These are phyloP conservation scores for Fusarium sp. DNA, from an alignment of 2,329 filamentous ascomycete genomes.

Conservation along the genomic window DNA sequence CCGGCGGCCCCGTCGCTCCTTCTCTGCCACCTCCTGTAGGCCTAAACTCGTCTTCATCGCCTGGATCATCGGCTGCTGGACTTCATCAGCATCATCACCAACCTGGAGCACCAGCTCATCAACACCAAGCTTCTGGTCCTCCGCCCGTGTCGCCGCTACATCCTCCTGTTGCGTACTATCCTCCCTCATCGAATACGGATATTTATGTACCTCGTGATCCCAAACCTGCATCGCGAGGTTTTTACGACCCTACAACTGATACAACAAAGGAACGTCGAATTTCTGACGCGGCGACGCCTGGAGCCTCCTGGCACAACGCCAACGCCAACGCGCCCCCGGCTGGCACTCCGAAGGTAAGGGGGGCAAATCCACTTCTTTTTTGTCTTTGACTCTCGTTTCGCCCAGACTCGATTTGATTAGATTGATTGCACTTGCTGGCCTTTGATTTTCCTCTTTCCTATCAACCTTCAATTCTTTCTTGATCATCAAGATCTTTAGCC, in stretches of 20 bases:
- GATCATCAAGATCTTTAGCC: conserved; percentile 19
- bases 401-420: conserved; percentile 35
- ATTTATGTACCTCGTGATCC: conserved; percentile 52
- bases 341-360: conserved; percentile 62
- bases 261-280: conserved; percentile 60
- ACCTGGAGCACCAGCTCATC: conserved; percentile 40
- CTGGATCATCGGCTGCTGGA: conserved; percentile 27
- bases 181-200: conserved; percentile 44
- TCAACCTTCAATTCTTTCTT: conserved; percentile 32
- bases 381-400: conserved; percentile 42
- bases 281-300: conserved; percentile 52
- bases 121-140: conserved; percentile 41
- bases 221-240: conserved; percentile 58
- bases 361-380: conserved; percentile 48
- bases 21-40: conserved; percentile 49
- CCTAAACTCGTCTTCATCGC: conserved; percentile 41
- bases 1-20: conserved; percentile 48
- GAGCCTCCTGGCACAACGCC: conserved; percentile 57
- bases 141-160: conserved; percentile 58
- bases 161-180: conserved; percentile 57
- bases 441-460: conserved; percentile 34
- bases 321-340: conserved; percentile 52
- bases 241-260: conserved; percentile 67
- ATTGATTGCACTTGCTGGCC: conserved; percentile 36
- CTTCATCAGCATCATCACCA: conserved; percentile 47